Evolutionary conservation across 768 basidiomycete species (phyloP), one percentile per base, ranked within the genome.

Genomic region (Glaciozyma antarctica): DNA sequence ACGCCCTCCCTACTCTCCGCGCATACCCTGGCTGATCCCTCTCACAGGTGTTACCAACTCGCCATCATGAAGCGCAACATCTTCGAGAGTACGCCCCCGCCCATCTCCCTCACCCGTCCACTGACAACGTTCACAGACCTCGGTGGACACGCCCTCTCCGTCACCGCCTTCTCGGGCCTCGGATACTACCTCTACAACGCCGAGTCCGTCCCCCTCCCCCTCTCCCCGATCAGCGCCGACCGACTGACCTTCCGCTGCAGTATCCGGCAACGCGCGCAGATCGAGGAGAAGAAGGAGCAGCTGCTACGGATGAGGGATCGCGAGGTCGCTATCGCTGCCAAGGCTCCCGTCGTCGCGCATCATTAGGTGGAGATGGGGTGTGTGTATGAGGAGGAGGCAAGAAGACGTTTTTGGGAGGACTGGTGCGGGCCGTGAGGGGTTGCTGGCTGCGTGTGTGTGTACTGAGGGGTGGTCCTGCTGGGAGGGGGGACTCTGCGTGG

Each of bases 31-130:
- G 13, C 38, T 41, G 13, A 41, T 5, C 38, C 38, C 8, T 2
- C 38, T 5, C 12, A 41, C 38, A 41, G 92, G 65, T 80, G 90
- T 66, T 89, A 88, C 72, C 90, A 93, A 78, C 84, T 95, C 28
- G 87, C 86, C 61, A 87, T 95, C 73, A 86, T 90, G 77, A 85
- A 82, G 75, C 81, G 87, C 73, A 84, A 85, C 74, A 81, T 92
- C 65, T 83, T 88, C 77, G 81, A 84, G 54, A 89, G 91, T 93
- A 75, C 76, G 90, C 82, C 26, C 62, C 62, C 52, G 60, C 51
- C 55, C 54, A 30, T 48, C 58, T 57, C 21, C 44, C 49, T 30
- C 62, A 53, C 15, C 26, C 30, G 5, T n/a, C 45, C 56, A 13
- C 43, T 24, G 5, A 16, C 17, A 5, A 8, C 43, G 59, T 2